These are phyloP conservation scores for Rhododendron griersonianum DNA, from an alignment of 148 eudicot species.

Conservation along the genomic window DNA sequence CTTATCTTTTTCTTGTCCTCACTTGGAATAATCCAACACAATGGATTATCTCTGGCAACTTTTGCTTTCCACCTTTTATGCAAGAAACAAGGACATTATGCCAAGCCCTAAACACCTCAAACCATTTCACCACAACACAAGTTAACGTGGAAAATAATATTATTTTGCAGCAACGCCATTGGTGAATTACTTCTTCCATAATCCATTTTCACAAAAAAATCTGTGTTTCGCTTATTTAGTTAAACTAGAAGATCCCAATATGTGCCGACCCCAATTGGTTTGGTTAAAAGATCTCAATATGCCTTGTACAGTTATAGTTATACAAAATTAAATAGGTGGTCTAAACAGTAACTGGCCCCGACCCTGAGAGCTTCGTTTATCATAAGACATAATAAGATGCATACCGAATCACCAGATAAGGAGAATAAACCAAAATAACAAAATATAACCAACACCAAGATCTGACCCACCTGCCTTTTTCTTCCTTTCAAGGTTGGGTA, in stretches of 20 bases:
- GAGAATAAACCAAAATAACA: not conserved
- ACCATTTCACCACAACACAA: not conserved
- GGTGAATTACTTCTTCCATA: not conserved
- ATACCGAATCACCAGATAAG: not conserved
- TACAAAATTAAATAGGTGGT: not conserved
- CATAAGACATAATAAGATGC: not conserved
- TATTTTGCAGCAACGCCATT: not conserved
- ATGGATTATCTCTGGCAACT: not conserved
- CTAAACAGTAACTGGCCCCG: not conserved
- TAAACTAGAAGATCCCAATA: not conserved
- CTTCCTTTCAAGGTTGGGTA: not conserved
- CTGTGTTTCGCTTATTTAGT: not conserved
- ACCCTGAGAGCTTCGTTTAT: not conserved
- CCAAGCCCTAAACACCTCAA: not conserved
- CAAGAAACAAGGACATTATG: not conserved
- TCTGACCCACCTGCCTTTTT: not conserved
- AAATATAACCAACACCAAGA: slow-evolving; percentile 1
- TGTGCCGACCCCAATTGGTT: not conserved
- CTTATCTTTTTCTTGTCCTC: not conserved
- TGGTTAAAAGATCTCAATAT: not conserved
- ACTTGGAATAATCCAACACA: not conserved
- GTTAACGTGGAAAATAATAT: not conserved
- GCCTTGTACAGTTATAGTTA: not conserved
- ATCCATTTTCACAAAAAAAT: not conserved
- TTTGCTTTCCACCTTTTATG: not conserved